Conservation (phyloP, 208 protist species). For the Wallacemonas rigidus region DNA sequence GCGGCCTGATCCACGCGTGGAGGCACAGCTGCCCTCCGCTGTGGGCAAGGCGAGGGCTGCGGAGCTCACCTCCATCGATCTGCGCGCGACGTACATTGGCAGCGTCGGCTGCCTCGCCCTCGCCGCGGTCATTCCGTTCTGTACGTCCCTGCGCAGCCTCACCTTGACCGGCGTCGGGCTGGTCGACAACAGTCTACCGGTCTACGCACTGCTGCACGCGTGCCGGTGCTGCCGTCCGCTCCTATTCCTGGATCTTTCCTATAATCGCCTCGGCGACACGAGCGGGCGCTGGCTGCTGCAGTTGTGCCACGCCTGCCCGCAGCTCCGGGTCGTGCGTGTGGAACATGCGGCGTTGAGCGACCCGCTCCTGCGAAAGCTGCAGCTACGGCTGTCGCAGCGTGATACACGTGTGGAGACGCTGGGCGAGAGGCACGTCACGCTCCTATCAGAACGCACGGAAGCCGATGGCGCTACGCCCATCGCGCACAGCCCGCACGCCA, state of each 20-base stretch:
- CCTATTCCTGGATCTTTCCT: conserved; percentile 38
- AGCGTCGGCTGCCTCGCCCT: conserved; percentile 37
- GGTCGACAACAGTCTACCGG: conserved; percentile 12
- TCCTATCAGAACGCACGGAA: too few relatives aligned
- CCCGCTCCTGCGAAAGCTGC: conserved; percentile 14
- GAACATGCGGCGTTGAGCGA: conserved; percentile 28
- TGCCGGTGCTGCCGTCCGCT: conserved; percentile 22
- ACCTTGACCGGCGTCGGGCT: conserved; percentile 34
- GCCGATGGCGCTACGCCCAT: neutral
- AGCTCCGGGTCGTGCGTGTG: conserved; percentile 31
- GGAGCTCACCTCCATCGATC: conserved; percentile 14
- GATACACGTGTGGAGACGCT: neutral
- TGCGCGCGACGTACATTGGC: conserved; percentile 32
- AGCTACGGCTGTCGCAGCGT: neutral
- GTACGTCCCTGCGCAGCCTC: conserved; percentile 27
- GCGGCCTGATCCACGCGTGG: conserved; percentile 10
- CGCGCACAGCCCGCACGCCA: neutral
- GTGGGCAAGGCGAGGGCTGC: neutral
- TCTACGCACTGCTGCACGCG: conserved; percentile 30
- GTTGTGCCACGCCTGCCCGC: conserved; percentile 21
- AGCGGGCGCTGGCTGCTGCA: conserved; percentile 34
- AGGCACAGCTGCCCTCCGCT: conserved; percentile 17
- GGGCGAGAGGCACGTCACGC: too few relatives aligned
- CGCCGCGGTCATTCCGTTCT: conserved; percentile 39
- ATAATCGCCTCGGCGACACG: conserved; percentile 36